These are phyloP conservation scores for Irpex lacteus DNA, from an alignment of 1,284 basidiomycete genomes.

Conservation along the genomic window DNA sequence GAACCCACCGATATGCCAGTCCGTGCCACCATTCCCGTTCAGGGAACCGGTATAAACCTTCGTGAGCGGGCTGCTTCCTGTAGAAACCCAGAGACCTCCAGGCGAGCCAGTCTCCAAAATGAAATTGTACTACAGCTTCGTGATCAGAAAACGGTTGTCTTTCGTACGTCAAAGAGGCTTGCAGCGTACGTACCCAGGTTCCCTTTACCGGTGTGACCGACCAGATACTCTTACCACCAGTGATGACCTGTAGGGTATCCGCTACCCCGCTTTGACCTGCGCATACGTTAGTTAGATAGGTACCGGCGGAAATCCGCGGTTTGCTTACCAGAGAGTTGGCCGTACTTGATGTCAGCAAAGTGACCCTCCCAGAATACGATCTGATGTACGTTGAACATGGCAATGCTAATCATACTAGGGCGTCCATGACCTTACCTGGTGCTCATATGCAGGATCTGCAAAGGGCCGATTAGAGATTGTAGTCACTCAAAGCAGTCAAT, in stretches of 20 bases:
- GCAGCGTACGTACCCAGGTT: conserved; percentile 20
- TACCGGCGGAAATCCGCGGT: background rate
- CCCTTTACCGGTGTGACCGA: conserved; percentile 25
- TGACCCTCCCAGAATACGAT: conserved; percentile 24
- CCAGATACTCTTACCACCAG: conserved; percentile 26
- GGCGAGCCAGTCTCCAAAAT: conserved; percentile 25
- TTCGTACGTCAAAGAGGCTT: background rate
- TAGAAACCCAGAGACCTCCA: conserved; percentile 28
- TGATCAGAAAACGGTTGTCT: background rate
- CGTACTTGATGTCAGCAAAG: conserved; percentile 27
- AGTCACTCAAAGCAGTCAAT: background rate
- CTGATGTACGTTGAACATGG: background rate
- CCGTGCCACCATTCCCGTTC: conserved; percentile 26
- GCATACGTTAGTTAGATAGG: background rate
- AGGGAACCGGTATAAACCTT: conserved; percentile 26
- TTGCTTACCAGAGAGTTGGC: conserved; percentile 9
- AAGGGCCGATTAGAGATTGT: background rate
- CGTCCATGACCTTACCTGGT: conserved; percentile 16
- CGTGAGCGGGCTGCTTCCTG: conserved; percentile 21
- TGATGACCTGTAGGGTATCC: conserved; percentile 26
- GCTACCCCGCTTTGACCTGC: conserved; percentile 24
- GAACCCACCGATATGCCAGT: conserved; percentile 25
- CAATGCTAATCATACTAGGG: too few species aligned
- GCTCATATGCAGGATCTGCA: conserved; percentile 23
- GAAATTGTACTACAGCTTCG: conserved; percentile 22